Evolutionary conservation across 2,329 filamentous ascomycete species (phyloP).

Genomic region (Aaosphaeria arxii): DNA sequence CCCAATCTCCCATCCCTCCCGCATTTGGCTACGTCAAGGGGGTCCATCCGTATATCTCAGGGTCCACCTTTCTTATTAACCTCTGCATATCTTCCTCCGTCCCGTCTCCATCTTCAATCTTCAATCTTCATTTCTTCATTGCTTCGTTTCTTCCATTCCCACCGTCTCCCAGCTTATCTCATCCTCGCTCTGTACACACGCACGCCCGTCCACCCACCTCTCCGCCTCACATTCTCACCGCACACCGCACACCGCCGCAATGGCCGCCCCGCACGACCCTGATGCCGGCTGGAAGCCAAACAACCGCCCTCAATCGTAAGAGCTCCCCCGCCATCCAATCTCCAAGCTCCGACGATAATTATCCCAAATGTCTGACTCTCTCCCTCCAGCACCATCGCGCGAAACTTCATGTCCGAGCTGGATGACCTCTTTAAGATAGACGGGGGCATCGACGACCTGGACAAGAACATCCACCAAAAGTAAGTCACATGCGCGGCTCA

Average conservation of each 20-base stretch:
- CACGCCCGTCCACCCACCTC: not conserved
- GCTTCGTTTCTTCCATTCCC: no score
- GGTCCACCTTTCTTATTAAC: no score
- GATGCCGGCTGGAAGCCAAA: conserved; percentile 79
- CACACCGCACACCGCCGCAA: conserved; percentile 16
- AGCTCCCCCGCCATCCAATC: conserved; percentile 8
- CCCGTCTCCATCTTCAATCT: no score
- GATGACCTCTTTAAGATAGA: conserved; percentile 89
- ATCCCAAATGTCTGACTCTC: conserved; percentile 13
- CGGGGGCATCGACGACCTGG: conserved; percentile 69
- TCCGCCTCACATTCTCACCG: not conserved
- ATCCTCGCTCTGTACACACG: no score
- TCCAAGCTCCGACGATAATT: conserved; percentile 7
- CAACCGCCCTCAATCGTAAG: conserved; percentile 80
- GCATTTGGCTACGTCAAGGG: no score
- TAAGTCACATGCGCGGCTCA: conserved; percentile 44
- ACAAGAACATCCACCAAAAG: conserved; percentile 77
- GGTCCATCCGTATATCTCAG: no score
- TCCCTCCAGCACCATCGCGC: conserved; percentile 72
- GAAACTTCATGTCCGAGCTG: conserved; percentile 80
- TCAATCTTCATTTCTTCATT: no score
- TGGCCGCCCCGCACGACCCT: conserved; percentile 42
- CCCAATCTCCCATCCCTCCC: not conserved
- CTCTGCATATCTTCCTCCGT: no score
- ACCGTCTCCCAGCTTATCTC: no score